A percentile compares a stretch with the other conserved stretches of the same genome.
Evolutionary conservation across 1,139 yeast species (phyloP).

Genomic region (Nadsonia commutata): DNA sequence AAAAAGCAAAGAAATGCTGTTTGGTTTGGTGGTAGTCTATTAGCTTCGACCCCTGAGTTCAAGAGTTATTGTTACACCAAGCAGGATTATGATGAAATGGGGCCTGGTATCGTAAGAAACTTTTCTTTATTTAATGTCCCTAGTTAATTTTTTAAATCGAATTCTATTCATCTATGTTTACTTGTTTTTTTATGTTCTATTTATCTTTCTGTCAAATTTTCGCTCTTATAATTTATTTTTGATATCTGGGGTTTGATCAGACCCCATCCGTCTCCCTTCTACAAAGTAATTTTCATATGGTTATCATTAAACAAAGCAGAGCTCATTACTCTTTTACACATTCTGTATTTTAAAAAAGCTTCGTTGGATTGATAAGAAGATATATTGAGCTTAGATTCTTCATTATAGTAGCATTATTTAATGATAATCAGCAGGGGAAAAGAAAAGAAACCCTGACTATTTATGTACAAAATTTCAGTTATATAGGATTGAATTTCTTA

Average conservation of each 20-base stretch:
- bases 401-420: not conserved
- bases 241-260: too few relatives aligned
- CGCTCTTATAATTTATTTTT: too few relatives aligned
- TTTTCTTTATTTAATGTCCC: slow-evolving; percentile 88
- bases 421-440: not conserved
- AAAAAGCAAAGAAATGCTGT: slow-evolving; percentile 97
- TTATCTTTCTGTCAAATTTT: not conserved
- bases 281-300: too few relatives aligned
- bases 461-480: slow-evolving; percentile 2
- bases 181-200: not conserved
- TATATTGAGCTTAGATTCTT: too few relatives aligned
- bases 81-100: slow-evolving; percentile 93
- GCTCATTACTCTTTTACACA: too few relatives aligned
- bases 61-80: slow-evolving; percentile 94
- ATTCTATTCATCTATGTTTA: not conserved
- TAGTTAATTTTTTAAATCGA: slow-evolving; percentile 20
- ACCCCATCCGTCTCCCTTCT: too few relatives aligned
- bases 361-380: too few relatives aligned
- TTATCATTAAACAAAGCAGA: too few relatives aligned
- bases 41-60: slow-evolving; percentile 95
- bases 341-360: too few relatives aligned
- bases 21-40: slow-evolving; percentile 96
- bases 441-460: not conserved
- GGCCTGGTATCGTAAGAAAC: slow-evolving; percentile 94
- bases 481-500: not conserved